A percentile compares a stretch with the other conserved stretches of the same genome.
phyloP scores from a whole-genome alignment of 768 basidiomycete species.

The Mycena alexandri region DNA sequence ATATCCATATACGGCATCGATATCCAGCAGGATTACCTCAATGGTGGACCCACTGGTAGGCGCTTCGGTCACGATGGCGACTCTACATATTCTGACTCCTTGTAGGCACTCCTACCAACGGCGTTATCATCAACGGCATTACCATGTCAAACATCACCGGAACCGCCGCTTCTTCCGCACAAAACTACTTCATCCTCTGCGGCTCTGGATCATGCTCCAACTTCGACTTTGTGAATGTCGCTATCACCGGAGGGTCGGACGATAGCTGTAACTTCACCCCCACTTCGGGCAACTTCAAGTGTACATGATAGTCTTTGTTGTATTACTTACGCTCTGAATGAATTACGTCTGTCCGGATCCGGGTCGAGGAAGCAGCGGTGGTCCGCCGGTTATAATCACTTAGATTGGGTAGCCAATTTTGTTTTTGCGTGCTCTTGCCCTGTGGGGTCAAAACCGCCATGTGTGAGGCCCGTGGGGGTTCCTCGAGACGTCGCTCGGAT shows the following conservation, averaged over 20 bases:
- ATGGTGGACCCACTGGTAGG: conserved; percentile 30
- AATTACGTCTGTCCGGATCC: no score
- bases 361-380: no score
- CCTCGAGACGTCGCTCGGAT: no score
- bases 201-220: conserved; percentile 33
- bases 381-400: no score
- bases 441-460: no score
- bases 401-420: no score
- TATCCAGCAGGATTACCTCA: conserved; percentile 32
- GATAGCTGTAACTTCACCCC: conserved; percentile 30
- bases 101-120: conserved; percentile 29
- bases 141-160: conserved; percentile 33
- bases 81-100: conserved; percentile 9
- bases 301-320: background rate
- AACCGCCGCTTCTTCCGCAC: conserved; percentile 17
- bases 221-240: conserved; percentile 27
- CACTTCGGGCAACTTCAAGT: conserved; percentile 28
- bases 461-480: no score
- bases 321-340: no score
- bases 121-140: conserved; percentile 27
- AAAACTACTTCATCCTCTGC: conserved; percentile 31
- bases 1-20: conserved; percentile 31
- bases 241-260: conserved; percentile 23
- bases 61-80: background rate
- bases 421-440: no score